phyloP scores from a whole-genome alignment of 306 rosid genomes.

The Arachis hypogaea region DNA sequence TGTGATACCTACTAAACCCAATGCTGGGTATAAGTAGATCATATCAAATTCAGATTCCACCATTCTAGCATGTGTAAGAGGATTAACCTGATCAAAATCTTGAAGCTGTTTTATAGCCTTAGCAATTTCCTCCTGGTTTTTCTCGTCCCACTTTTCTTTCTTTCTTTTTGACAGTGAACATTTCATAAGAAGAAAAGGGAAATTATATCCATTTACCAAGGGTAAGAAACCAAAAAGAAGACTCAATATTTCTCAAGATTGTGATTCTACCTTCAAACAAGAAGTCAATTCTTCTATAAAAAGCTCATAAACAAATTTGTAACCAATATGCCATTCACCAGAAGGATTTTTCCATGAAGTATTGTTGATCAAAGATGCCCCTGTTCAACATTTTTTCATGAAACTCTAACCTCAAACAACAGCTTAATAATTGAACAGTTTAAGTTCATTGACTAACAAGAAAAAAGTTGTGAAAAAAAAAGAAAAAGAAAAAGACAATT shows the following conservation, averaged over 20 bases:
- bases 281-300: no score
- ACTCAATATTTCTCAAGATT: no score
- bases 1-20: slow-evolving; percentile 25
- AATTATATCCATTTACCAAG: neutral
- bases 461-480: slow-evolving; percentile 5
- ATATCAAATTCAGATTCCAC: slow-evolving; percentile 12
- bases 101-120: slow-evolving; percentile 52
- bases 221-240: no score
- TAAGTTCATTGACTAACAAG: no score
- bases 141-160: slow-evolving; percentile 91
- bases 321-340: no score
- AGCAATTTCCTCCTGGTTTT: slow-evolving; percentile 69
- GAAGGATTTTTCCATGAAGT: no score
- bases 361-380: no score
- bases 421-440: no score
- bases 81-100: slow-evolving; percentile 87
- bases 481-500: neutral
- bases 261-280: no score
- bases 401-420: no score
- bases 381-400: no score
- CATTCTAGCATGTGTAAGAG: slow-evolving; percentile 22
- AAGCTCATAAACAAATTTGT: no score
- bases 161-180: slow-evolving; percentile 63
- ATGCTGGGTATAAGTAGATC: slow-evolving; percentile 1
- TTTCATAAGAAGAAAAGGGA: slow-evolving; percentile 21